Percentiles rank a stretch among this genome's conserved stretches.
Conservation (phyloP, 2,329 filamentous ascomycete genomes). For the Spiromastix sp. region DNA sequence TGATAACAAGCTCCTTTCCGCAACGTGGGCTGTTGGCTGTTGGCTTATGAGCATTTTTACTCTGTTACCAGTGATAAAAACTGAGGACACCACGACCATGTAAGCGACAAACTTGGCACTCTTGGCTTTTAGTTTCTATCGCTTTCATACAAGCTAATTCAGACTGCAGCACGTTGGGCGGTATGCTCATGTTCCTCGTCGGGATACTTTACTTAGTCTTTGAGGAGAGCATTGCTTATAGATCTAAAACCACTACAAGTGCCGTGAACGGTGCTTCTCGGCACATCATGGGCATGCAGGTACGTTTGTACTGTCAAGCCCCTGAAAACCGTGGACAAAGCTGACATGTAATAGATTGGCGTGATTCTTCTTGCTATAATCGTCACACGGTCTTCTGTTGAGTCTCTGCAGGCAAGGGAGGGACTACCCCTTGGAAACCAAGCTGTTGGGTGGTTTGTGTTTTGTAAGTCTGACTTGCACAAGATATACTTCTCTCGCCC, state of each 20-base stretch:
- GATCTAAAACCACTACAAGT: constrained; percentile 23
- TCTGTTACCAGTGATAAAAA: constrained; percentile 73
- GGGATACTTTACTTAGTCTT: constrained; percentile 72
- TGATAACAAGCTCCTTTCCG: constrained; percentile 52
- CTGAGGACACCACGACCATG: constrained; percentile 67
- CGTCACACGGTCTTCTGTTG: constrained; percentile 76
- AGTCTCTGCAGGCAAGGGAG: constrained; percentile 72
- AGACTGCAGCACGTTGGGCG: constrained; percentile 55
- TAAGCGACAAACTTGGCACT: too few relatives aligned
- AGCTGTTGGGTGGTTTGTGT: constrained; percentile 68
- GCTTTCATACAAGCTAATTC: too few relatives aligned
- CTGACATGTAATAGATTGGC: constrained; percentile 45
- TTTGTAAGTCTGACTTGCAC: constrained; percentile 48
- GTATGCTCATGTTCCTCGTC: constrained; percentile 63
- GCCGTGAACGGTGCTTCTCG: constrained; percentile 26
- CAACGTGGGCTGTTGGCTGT: constrained; percentile 68
- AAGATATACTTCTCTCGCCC: too few relatives aligned
- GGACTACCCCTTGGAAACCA: constrained; percentile 84
- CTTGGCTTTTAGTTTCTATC: too few relatives aligned
- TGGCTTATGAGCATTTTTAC: constrained; percentile 83
- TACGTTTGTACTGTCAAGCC: constrained; percentile 13
- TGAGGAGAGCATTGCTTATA: constrained; percentile 52
- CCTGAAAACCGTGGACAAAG: constrained; percentile 2
- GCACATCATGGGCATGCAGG: constrained; percentile 37
- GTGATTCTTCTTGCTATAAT: constrained; percentile 71